Evolutionary conservation across 1,284 basidiomycete genomes (phyloP).

Genomic region (Ceratobasidium sp.): DNA sequence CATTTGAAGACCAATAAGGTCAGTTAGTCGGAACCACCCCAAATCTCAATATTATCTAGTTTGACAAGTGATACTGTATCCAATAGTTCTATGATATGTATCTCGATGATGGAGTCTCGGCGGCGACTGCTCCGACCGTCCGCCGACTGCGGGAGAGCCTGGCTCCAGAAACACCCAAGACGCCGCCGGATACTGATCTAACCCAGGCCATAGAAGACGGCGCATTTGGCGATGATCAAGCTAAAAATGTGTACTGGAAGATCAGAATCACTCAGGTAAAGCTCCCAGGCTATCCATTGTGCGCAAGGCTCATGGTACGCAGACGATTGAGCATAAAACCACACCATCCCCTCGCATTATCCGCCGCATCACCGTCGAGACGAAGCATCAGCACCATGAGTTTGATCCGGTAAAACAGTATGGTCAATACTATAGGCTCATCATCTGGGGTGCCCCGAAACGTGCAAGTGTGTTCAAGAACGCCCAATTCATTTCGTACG

Average conservation of each 20-base stretch:
- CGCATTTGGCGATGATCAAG: constrained; percentile 19
- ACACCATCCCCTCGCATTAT: background rate
- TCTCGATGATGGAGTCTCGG: constrained; percentile 37
- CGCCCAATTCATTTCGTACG: background rate
- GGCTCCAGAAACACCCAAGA: background rate
- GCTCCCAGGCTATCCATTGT: background rate
- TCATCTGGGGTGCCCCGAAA: constrained; percentile 14
- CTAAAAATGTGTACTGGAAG: constrained; percentile 19
- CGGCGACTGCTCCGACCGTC: constrained; percentile 25
- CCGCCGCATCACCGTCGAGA: background rate
- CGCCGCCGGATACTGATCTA: background rate
- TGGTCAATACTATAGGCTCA: background rate
- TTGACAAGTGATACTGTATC: too few relatives aligned
- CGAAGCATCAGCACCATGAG: background rate
- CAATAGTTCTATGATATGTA: constrained; percentile 37
- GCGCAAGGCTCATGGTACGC: background rate
- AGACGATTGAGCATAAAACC: background rate
- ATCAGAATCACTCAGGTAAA: constrained; percentile 4
- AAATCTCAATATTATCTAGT: too few relatives aligned
- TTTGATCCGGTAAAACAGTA: constrained; percentile 13
- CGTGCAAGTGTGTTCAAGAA: background rate
- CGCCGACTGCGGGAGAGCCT: background rate
- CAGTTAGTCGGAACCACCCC: background rate
- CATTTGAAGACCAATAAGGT: background rate
- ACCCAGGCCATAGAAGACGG: background rate